A percentile compares a stretch with the other conserved stretches of the same genome.
Evolutionary conservation across 768 basidiomycete genomes (phyloP).

Genomic region (Phanerochaete carnosa): DNA sequence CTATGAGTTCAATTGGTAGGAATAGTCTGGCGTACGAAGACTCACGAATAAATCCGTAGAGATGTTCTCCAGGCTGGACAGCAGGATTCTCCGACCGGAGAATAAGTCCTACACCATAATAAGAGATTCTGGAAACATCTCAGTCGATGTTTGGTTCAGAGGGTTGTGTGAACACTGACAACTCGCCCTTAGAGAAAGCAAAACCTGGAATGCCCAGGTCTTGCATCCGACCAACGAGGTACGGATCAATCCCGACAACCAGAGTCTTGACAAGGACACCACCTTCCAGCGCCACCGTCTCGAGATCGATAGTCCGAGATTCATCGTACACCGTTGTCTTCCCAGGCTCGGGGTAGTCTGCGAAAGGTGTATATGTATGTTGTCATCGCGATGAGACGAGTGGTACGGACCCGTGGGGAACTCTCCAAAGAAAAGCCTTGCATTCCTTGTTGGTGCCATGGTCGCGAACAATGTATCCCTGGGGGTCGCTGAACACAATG

Average conservation of each 20-base stretch:
- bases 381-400: too few species aligned
- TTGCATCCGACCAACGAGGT: constrained; percentile 15
- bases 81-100: neutral
- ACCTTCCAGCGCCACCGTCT: constrained; percentile 23
- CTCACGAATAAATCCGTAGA: constrained; percentile 18
- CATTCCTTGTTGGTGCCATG: too few species aligned
- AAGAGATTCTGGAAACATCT: neutral
- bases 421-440: too few species aligned
- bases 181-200: too few species aligned
- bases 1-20: constrained; percentile 13
- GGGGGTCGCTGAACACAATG: too few species aligned
- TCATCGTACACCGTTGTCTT: constrained; percentile 25
- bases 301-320: constrained; percentile 25
- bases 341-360: constrained; percentile 28
- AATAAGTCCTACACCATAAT: neutral
- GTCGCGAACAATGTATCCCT: too few species aligned
- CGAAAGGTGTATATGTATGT: neutral
- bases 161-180: too few species aligned
- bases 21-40: constrained; percentile 35
- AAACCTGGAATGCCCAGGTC: too few species aligned
- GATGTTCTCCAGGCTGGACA: constrained; percentile 16
- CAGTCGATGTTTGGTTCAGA: neutral
- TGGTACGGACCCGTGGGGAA: too few species aligned
- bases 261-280: constrained; percentile 29
- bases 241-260: constrained; percentile 20